These are phyloP conservation scores for Coleophoma crateriformis DNA, from an alignment of 2,329 filamentous ascomycete species.

Conservation along the genomic window DNA sequence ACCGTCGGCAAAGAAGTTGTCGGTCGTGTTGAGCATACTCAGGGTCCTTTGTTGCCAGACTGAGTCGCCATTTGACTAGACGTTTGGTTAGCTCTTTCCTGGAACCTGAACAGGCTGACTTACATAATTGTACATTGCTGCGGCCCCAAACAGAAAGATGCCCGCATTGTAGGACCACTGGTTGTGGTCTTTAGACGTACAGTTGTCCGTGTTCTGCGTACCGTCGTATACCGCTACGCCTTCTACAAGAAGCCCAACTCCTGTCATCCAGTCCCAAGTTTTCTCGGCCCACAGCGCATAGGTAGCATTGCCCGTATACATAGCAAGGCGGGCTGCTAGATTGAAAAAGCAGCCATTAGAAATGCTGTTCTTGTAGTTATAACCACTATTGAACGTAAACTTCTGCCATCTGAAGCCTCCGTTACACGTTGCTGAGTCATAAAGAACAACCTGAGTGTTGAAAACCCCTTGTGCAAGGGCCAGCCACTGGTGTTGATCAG, in stretches of 20 bases:
- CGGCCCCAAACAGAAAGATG: constrained; percentile 56
- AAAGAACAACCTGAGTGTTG: constrained; percentile 68
- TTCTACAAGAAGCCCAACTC: constrained; percentile 50
- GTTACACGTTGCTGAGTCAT: constrained; percentile 61
- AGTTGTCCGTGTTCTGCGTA: constrained; percentile 49
- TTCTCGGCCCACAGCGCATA: constrained; percentile 75
- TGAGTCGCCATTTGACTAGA: constrained; percentile 21
- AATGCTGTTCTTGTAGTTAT: constrained; percentile 67
- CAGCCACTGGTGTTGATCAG: constrained; percentile 56
- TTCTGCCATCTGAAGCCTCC: constrained; percentile 83
- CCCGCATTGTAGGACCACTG: constrained; percentile 68
- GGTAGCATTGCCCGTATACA: constrained; percentile 71
- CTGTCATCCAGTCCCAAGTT: constrained; percentile 64
- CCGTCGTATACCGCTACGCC: constrained; percentile 54
- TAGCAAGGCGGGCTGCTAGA: constrained; percentile 58
- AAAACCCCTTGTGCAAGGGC: constrained; percentile 74
- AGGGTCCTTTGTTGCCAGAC: constrained; percentile 54
- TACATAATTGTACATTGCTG: constrained; percentile 41
- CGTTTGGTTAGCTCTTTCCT: no score
- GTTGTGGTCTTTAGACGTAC: constrained; percentile 51
- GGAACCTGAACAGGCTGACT: constrained; percentile 8
- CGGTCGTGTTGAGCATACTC: constrained; percentile 45
- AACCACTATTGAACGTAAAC: constrained; percentile 74
- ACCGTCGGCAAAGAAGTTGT: constrained; percentile 51
- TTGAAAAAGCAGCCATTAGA: constrained; percentile 59